Evolutionary conservation across 176 grass and related monocot species (phyloP), one percentile per base, ranked within the genome.

Genomic region (Oryza australiensis): DNA sequence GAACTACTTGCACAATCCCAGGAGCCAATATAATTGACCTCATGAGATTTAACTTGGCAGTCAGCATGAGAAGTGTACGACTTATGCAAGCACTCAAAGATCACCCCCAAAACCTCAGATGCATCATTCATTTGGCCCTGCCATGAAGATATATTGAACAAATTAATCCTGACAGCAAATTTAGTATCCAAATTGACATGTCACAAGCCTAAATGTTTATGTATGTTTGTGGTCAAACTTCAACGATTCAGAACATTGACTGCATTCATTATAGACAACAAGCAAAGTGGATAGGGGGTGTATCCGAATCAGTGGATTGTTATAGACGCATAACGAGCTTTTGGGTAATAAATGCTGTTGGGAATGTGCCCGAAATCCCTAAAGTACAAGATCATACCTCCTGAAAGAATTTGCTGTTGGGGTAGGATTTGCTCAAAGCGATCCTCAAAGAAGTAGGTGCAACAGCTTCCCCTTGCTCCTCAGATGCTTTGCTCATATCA

Each of bases 41-140:
- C 78, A 20, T 87, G 74, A 77, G 80, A 80, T 48, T 91, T 89
- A 85, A 40, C 26, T 87, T 93, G 76, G 34, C 9, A 74, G 57
- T 92, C 91, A 82, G 65, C 60, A 70, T 11, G 66, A 76, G 89
- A 88, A 80, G 89, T 76, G 34, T 90, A 99, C 0, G 96, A 86
- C 64, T 92, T 99, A 48, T 99, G 96, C 84, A 99, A 76, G 64
- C 93, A 99, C 51, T 95, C 91, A 75, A 99, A 99, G 69, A 99
- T 94, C 53, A 94, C 96, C 37, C 79, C 93, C 72, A 99, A 64
- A 69, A 99, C 96, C 85, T 99, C 96, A 75, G 96, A 99, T 62
- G 96, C 96, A 90, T 99, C 96, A 81, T 99, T 99, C 96, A 99
- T 99, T 89, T 99, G 93, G 22, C 88, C 91, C 96, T 99, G 93